Evolutionary conservation across 1,139 yeast genomes (phyloP), one percentile per base, ranked within the genome.

Genomic region (Candida buenavistaensis): DNA sequence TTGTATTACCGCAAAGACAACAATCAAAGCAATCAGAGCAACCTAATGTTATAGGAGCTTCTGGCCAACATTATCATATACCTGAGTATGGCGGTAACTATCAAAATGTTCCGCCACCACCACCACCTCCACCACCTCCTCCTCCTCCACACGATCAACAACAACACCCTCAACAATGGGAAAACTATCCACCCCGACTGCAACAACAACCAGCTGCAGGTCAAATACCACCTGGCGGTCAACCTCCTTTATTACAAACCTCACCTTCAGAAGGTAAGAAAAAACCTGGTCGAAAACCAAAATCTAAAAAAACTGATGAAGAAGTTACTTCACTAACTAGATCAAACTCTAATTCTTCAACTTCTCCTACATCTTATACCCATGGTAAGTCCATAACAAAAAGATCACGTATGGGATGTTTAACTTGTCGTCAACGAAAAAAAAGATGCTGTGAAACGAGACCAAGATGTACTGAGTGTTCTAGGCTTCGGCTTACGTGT

Each of bases 381-480:
- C 9, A 10, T 21, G 32, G 32, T 8, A 51, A 56, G 38, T 37
- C 47, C 3, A 51, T 51, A 1, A 41, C 63, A 14, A 66, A 64
- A 38, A 49, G 75, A 36, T 64, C 71, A 12, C 50, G 75, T 35
- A 57, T 68, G 70, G 75, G 75, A 3, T 69, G 75, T 41, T 58
- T 68, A 26, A 69, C 75, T 8, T 69, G 75, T 40, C 55, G 75
- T 33, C 72, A 63, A 41, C 46, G 75, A 5, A 69, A 69, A 46
- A 69, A 69, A 45, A 53, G 75, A 28, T 69, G 75, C 38, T 66
- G 73, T 38, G 75, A 69, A 44, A 55, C 63, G 5, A 55, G 59
- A 26, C 75, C 75, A 5, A 54, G 54, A 32, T 69, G 75, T 44
- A 55, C 65, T 10, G 74, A 72, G 37, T 73, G 79, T 45, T 39